Percentiles rank a stretch among this genome's conserved stretches.
Evolutionary conservation across 208 protist species (phyloP).

Genomic region (Trichomonas gallinae): DNA sequence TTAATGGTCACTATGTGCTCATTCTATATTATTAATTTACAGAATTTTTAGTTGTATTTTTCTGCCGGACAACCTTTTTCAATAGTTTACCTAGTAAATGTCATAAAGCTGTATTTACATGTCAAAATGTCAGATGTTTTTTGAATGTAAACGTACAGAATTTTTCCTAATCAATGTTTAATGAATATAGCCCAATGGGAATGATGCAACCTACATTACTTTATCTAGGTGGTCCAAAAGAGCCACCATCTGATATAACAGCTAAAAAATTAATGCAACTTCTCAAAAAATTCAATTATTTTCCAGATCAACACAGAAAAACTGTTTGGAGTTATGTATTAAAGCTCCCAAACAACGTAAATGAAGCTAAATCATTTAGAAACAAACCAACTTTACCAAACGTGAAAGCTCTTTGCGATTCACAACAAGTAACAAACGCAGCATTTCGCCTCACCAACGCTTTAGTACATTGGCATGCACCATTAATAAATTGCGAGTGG

Average conservation of each 20-base stretch:
- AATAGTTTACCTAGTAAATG: no score
- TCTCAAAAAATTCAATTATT: background rate
- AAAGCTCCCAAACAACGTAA: background rate
- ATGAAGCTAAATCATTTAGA: background rate
- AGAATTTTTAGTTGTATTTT: no score
- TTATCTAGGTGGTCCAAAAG: background rate
- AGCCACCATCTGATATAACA: background rate
- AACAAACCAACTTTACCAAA: background rate
- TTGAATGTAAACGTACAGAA: background rate
- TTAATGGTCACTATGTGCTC: no score
- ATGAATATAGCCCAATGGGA: background rate
- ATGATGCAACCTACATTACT: background rate
- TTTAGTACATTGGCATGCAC: slow-evolving; percentile 4
- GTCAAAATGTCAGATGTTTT: no score
- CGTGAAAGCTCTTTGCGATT: background rate
- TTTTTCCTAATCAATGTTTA: background rate
- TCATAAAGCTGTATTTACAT: no score
- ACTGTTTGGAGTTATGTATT: background rate
- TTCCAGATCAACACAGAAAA: background rate
- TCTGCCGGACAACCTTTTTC: no score
- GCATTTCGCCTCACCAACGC: background rate
- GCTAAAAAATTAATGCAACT: background rate
- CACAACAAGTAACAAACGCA: background rate
- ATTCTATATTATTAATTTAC: no score
- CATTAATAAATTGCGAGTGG: background rate